phyloP scores from a whole-genome alignment of 2,329 filamentous ascomycete species.

The Pseudogymnoascus sp. region DNA sequence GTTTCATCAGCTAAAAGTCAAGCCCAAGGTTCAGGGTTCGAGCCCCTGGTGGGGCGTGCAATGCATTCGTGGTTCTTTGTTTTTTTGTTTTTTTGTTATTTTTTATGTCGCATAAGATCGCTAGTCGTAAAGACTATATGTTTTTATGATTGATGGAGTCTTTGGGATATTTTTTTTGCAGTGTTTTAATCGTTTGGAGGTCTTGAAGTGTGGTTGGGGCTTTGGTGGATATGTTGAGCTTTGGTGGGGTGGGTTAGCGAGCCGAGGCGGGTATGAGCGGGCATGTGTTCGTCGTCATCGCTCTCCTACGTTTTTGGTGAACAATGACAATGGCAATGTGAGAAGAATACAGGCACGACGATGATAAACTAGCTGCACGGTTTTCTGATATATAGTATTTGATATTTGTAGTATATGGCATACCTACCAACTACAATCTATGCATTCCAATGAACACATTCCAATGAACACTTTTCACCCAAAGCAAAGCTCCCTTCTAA shows the following conservation, averaged over 20 bases:
- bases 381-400: neutral
- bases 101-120: neutral
- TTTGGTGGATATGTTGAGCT: neutral
- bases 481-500: neutral
- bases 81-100: neutral
- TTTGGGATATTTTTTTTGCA: neutral
- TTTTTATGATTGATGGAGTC: neutral
- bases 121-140: neutral
- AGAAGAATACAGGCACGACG: neutral
- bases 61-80: neutral
- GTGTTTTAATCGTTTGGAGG: too few species aligned
- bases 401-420: constrained; percentile 3
- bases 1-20: constrained; percentile 1
- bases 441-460: neutral
- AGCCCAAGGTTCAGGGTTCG: constrained; percentile 8
- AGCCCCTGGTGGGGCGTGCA: constrained; percentile 4
- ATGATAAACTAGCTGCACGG: neutral
- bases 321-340: neutral
- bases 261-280: neutral
- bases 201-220: neutral
- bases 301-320: neutral
- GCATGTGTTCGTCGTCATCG: neutral
- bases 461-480: neutral
- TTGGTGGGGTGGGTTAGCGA: neutral
- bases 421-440: neutral